Percentiles rank a stretch among this genome's conserved stretches.
Conservation (phyloP, 179 eudicot genomes). For the Amaranthus tricolor region DNA sequence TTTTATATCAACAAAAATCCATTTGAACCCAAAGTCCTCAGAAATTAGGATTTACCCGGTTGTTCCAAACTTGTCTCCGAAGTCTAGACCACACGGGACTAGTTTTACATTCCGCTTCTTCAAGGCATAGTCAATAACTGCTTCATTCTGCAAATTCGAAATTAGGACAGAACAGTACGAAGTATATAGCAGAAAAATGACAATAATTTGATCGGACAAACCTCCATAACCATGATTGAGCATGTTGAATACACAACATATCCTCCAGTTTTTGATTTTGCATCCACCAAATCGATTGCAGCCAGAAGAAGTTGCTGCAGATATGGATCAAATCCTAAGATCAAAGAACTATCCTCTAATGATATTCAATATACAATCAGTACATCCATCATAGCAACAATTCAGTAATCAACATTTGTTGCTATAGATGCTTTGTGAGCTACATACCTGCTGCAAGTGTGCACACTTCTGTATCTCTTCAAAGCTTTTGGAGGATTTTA, state of each 20-base stretch:
- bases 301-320: constrained; percentile 87
- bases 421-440: neutral
- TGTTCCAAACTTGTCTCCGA: constrained; percentile 64
- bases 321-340: neutral
- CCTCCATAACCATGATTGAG: constrained; percentile 95
- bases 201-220: constrained; percentile 28
- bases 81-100: constrained; percentile 89
- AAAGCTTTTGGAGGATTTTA: constrained; percentile 80
- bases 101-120: constrained; percentile 87
- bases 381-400: too few species aligned
- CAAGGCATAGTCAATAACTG: constrained; percentile 90
- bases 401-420: neutral
- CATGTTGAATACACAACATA: constrained; percentile 93
- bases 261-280: constrained; percentile 94
- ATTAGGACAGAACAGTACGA: neutral
- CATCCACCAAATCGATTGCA: constrained; percentile 97
- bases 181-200: neutral
- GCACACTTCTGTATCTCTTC: constrained; percentile 71
- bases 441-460: constrained; percentile 70
- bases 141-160: constrained; percentile 76
- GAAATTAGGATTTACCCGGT: constrained; percentile 51
- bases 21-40: neutral
- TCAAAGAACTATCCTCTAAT: neutral
- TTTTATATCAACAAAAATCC: neutral
- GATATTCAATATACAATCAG: neutral